Base-by-base conservation (phyloP, 1,284 basidiomycete genomes). In the Cryptococcus wingfieldii region DNA sequence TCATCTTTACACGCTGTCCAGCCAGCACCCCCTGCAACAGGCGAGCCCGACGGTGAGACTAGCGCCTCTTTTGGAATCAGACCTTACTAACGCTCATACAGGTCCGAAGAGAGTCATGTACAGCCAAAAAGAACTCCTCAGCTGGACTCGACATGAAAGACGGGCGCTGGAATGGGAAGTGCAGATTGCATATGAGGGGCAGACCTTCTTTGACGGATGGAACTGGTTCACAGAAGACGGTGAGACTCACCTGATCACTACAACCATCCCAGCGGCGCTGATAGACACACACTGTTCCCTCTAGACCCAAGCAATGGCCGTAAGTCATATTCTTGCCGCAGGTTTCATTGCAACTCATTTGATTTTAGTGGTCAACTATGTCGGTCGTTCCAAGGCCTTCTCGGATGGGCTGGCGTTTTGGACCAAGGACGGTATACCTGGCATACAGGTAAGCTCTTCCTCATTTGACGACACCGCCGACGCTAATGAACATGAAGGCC, bases 151-250 rank as follows among this genome's bases (percentile, higher is more conserved):
- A 9, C 25, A 43, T 12, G 54, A 50, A 31, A 47, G 41, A 10
- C 19, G 43, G 5, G 44, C 46, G 19, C 38, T 54, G 41, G 43
- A 39, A 12, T 72, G 67, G 66, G 55, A 47, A 2, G 19, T 67
- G 18, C 67, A 75, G 58, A 66, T 65, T 7, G 65, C 65, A 12
- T 77, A 75, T 58, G 59, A 62, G 19, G 69, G 70, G 2, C 47
- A 58, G 46, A 72, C 70, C 0, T 77, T 77, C 60, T 77, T 77
- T 51, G 69, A 75, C 51, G 69, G 64, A 68, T 74, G 70, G 60
- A 62, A 70, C 37, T 75, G 71, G 50, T 74, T 63, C 49, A 55
- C 50, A 12, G 54, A 58, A 34, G 25, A 58, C 7, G 70, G 70
- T 72, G 49, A 48, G 68, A 59, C 18, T 50, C n/a, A 43, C 37